These are phyloP conservation scores for Backusella tuberculispora DNA, from an alignment of 192 early-diverging fungal genomes.

Conservation along the genomic window DNA sequence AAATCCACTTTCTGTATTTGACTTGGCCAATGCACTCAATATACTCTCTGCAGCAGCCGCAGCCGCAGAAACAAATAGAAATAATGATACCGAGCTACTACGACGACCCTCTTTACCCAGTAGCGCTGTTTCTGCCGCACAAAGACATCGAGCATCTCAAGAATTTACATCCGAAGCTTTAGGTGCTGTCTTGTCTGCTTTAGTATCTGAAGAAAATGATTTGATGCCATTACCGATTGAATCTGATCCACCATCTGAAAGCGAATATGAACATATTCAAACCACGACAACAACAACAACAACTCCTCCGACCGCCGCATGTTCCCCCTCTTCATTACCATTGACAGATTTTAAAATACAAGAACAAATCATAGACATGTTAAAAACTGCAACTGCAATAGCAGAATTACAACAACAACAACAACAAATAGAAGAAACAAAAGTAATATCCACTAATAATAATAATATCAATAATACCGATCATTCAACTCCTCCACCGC, in stretches of 20 bases:
- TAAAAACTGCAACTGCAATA: constrained; percentile 13
- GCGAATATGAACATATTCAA: background rate
- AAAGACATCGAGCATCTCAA: constrained; percentile 6
- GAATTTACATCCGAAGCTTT: constrained; percentile 22
- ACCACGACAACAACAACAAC: constrained; percentile 38
- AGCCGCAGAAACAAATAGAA: too few species aligned
- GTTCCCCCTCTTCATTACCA: background rate
- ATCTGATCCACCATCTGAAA: background rate
- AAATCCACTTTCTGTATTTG: constrained; percentile 22
- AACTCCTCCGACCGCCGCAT: constrained; percentile 20
- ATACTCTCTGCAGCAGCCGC: background rate
- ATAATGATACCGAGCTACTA: constrained; percentile 7
- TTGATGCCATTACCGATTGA: background rate
- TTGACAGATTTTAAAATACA: constrained; percentile 21
- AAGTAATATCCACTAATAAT: background rate
- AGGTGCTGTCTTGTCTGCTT: constrained; percentile 23
- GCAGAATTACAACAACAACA: background rate
- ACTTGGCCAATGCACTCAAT: constrained; percentile 11
- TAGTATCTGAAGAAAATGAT: constrained; percentile 14
- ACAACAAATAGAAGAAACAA: background rate
- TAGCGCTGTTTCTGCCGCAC: constrained; percentile 21
- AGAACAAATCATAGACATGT: constrained; percentile 24
- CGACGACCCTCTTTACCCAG: constrained; percentile 27
- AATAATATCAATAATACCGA: background rate
- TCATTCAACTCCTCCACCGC: background rate